A percentile compares a stretch with the other conserved stretches of the same genome.
phyloP scores from a whole-genome alignment of 345 rosid genomes.

The Noccaea bulbosa region DNA sequence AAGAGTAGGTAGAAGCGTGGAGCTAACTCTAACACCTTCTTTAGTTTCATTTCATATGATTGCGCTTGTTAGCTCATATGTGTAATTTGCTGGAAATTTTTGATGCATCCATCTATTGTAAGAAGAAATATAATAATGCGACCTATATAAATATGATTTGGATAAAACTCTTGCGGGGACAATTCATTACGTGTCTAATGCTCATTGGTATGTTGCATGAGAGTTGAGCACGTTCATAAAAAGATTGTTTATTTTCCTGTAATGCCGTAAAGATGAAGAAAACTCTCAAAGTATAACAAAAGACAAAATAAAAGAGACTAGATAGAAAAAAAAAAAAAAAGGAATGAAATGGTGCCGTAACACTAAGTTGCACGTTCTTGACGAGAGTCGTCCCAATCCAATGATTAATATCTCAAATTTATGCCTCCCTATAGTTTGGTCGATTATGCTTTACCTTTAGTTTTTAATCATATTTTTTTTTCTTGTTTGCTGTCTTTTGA shows the following conservation, averaged over 20 bases:
- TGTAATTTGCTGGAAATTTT: background rate
- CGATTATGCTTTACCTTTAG: conserved; percentile 4
- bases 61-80: conserved; percentile 22
- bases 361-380: conserved; percentile 48
- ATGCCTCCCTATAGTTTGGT: conserved; percentile 40
- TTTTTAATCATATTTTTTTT: background rate
- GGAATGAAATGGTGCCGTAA: conserved; percentile 42
- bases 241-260: conserved; percentile 8
- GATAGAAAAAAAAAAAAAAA: conserved; percentile 1
- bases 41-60: conserved; percentile 23
- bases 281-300: conserved; percentile 11
- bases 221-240: conserved; percentile 41
- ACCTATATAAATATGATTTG: conserved; percentile 14
- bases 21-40: conserved; percentile 32
- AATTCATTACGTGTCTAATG: conserved; percentile 5
- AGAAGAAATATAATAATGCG: conserved; percentile 18
- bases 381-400: conserved; percentile 40
- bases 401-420: conserved; percentile 32
- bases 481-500: conserved; percentile 10
- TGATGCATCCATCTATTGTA: conserved; percentile 2
- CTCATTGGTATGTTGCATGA: conserved; percentile 21
- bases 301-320: conserved; percentile 15
- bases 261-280: conserved; percentile 35
- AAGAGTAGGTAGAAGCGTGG: conserved; percentile 40
- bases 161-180: background rate